These are phyloP conservation scores for Orychophragmus violaceus DNA, from an alignment of 345 rosid genomes.

Conservation along the genomic window DNA sequence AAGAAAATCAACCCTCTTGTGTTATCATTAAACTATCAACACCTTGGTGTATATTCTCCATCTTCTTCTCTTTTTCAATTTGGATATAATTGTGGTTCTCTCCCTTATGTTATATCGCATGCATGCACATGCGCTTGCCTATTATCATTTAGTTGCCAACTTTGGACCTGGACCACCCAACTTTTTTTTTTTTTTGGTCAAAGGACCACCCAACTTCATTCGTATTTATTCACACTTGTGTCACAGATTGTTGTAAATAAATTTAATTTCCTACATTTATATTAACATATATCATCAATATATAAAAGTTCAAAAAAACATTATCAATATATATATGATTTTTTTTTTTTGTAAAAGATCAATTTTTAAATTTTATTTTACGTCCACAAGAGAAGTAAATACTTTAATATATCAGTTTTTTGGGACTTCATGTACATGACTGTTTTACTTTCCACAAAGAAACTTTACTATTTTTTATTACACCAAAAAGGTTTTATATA, in stretches of 20 bases:
- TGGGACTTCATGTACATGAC: neutral
- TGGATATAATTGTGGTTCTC: neutral
- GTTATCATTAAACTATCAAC: no score
- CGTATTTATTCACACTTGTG: neutral
- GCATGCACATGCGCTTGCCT: constrained; percentile 22
- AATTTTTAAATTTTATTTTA: neutral
- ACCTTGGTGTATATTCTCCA: neutral
- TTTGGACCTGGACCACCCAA: constrained; percentile 26
- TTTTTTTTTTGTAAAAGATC: neutral
- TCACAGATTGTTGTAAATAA: neutral
- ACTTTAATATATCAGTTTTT: neutral
- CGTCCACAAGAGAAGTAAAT: neutral
- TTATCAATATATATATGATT: no score
- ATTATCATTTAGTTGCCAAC: constrained; percentile 17
- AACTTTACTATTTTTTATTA: neutral
- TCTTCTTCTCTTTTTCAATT: neutral
- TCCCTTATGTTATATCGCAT: neutral
- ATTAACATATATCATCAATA: no score
- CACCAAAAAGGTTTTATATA: neutral
- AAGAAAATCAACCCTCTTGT: no score
- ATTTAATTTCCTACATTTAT: neutral
- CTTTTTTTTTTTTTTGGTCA: no score
- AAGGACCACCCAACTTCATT: constrained; percentile 21
- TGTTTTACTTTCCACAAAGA: neutral
- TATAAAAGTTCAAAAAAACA: no score